These are phyloP conservation scores for Strobilomyces echinocephalus DNA, from an alignment of 768 basidiomycete genomes.

Conservation along the genomic window DNA sequence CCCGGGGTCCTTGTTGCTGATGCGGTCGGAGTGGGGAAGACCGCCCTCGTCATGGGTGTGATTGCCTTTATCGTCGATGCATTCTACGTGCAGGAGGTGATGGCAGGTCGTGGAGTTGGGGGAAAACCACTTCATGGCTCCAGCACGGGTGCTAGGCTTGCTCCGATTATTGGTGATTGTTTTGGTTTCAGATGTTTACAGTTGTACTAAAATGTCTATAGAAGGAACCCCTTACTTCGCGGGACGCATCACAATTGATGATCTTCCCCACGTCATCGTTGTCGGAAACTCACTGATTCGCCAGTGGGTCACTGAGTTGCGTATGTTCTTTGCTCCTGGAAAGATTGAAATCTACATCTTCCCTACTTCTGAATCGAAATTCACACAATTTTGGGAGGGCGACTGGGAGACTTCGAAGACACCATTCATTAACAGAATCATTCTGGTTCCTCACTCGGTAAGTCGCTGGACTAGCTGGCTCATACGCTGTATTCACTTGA, in stretches of 20 bases:
- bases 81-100: conserved; percentile 1
- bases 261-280: conserved; percentile 3
- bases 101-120: background rate
- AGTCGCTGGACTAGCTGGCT: background rate
- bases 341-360: conserved; percentile 4
- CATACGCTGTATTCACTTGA: background rate
- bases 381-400: conserved; percentile 3
- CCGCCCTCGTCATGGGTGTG: conserved; percentile 4
- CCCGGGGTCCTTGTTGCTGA: conserved; percentile 1
- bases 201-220: no score
- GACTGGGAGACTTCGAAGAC: conserved; percentile 6
- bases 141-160: background rate
- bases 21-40: conserved; percentile 7
- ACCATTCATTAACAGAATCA: conserved; percentile 1
- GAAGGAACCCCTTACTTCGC: no score
- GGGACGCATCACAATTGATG: background rate
- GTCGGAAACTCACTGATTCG: conserved; percentile 4
- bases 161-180: conserved; percentile 1
- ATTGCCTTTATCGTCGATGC: conserved; percentile 3
- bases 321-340: conserved; percentile 3
- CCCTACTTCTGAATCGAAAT: conserved; percentile 2
- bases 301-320: conserved; percentile 1
- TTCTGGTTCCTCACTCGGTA: conserved; percentile 5
- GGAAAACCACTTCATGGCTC: background rate
- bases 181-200: background rate